Conservation (phyloP, 805 yeast species). For the Yarrowia deformans region DNA sequence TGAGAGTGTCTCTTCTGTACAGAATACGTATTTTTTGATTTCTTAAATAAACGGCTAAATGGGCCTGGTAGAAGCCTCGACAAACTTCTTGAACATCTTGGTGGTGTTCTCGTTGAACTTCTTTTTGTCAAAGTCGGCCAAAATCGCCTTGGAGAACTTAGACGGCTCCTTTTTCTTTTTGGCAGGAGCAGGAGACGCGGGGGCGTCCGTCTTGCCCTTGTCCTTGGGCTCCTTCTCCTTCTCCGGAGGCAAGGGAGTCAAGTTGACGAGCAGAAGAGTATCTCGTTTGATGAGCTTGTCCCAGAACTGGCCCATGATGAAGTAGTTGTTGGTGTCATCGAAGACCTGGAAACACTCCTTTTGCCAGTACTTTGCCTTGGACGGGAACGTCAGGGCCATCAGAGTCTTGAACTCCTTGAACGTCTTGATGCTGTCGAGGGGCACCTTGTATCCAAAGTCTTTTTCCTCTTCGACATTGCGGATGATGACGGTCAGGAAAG, state of each 20-base stretch:
- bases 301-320: constrained; percentile 37
- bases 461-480: neutral
- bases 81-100: constrained; percentile 24
- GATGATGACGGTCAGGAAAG: constrained; percentile 10
- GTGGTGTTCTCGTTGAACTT: constrained; percentile 29
- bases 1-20: too few relatives aligned
- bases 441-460: constrained; percentile 34
- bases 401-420: constrained; percentile 21
- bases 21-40: too few relatives aligned
- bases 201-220: neutral
- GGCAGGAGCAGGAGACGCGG: neutral
- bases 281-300: constrained; percentile 20
- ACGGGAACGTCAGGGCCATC: constrained; percentile 15
- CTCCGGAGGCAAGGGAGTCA: constrained; percentile 29
- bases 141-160: constrained; percentile 14
- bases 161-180: constrained; percentile 32
- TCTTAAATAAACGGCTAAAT: neutral
- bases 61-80: constrained; percentile 23
- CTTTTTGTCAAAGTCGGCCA: constrained; percentile 25
- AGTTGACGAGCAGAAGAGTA: neutral
- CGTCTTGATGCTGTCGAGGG: constrained; percentile 25
- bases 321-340: constrained; percentile 31
- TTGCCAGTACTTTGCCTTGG: constrained; percentile 30
- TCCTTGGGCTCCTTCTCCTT: constrained; percentile 23
- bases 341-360: constrained; percentile 32